Evolutionary conservation across 768 basidiomycete genomes (phyloP), one percentile per base, ranked within the genome.

Genomic region (Tylopilus sp.): DNA sequence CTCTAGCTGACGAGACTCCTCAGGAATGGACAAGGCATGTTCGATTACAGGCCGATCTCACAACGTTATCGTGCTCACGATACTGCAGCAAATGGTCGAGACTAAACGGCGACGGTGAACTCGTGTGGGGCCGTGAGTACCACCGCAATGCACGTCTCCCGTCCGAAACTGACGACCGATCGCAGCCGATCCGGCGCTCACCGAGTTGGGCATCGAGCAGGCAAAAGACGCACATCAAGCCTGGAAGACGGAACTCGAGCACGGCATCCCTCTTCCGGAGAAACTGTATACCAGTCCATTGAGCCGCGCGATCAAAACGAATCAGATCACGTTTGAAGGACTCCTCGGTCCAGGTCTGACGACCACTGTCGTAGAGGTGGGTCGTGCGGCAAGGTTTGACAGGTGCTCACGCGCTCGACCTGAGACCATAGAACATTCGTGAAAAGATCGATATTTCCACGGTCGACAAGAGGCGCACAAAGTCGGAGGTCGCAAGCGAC

Each of bases 71-170:
- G 51, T 36, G 24, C 6, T 25, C 22, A 41, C 4, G 45, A 21
- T 19, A 17, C 22, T 29, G 12, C 14, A 45, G 7, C 44, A 84
- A 83, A 57, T 89, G 82, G 82, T 72, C 82, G 0, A 83, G 74
- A 62, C 65, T 81, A 1, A 70, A 84, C 33, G 83, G 83, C 3
- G 84, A 91, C 54, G 85, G 75, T 16, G 79, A 84, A 43, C 65
- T 88, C 9, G 71, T 71, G 11, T 92, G 89, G 89, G 89, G 89
- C 16, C 89, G 86, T 86, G 59, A 65, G 86, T 78, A 19, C 10
- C 40, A 19, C 41, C 42, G 9, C 11, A 16, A 24, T 6, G 8
- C 1, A 11, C 29, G 34, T 28, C 28, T 55, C 19, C 21, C 50
- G n/a, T 56, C 34, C 22, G 21, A 46, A 9, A 36, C 38, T 30